Conservation (phyloP, 164 flowering plant species). For the Aristolochia californica region DNA sequence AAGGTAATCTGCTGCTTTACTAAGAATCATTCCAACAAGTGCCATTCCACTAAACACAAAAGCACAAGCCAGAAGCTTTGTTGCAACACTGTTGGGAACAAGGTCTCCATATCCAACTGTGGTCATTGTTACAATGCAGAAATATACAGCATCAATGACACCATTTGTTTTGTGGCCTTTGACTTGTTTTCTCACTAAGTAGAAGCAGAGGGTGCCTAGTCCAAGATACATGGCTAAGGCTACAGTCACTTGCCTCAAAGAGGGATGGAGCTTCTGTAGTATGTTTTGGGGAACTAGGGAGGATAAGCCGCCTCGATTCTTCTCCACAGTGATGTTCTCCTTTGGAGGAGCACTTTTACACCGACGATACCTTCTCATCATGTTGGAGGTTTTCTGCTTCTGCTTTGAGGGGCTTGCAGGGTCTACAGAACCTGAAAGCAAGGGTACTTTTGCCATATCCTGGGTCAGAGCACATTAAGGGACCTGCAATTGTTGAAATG, state of each 20-base stretch:
- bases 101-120: constrained; percentile 92
- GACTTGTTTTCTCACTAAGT: constrained; percentile 37
- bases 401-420: background rate
- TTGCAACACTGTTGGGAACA: constrained; percentile 40
- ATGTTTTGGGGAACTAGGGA: constrained; percentile 19
- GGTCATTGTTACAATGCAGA: constrained; percentile 86
- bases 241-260: constrained; percentile 25
- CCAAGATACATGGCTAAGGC: constrained; percentile 42
- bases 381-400: background rate
- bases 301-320: constrained; percentile 2
- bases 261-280: constrained; percentile 32
- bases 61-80: constrained; percentile 62
- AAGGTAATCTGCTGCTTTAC: constrained; percentile 67
- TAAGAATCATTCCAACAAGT: constrained; percentile 47
- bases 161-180: constrained; percentile 57
- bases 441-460: background rate
- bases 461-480: too few species aligned
- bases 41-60: constrained; percentile 80
- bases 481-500: too few species aligned
- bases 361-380: constrained; percentile 28
- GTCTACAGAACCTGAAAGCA: constrained; percentile 1
- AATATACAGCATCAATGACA: constrained; percentile 65
- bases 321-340: constrained; percentile 15
- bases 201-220: constrained; percentile 53
- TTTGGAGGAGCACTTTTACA: constrained; percentile 38